A percentile compares a stretch with the other conserved stretches of the same genome.
phyloP scores from a whole-genome alignment of 257 asterid species.

The Anisodus acutangulus region DNA sequence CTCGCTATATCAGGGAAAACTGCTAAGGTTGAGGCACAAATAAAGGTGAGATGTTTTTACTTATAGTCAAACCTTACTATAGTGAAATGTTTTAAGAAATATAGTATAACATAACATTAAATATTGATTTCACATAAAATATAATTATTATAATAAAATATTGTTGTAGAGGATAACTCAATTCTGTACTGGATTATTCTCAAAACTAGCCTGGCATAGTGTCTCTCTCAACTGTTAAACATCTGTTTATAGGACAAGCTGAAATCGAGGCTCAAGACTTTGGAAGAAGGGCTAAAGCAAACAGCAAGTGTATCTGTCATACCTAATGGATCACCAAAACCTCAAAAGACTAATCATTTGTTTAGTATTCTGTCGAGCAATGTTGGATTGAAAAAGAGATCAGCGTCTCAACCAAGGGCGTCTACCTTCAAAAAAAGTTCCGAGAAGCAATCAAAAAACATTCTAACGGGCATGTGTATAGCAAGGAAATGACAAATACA shows the following conservation, averaged over 20 bases:
- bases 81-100: too few relatives aligned
- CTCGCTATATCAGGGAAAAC: conserved; percentile 72
- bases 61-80: too few relatives aligned
- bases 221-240: neutral
- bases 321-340: conserved; percentile 51
- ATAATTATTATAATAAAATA: too few relatives aligned
- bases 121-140: too few relatives aligned
- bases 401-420: conserved; percentile 70
- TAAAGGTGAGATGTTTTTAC: too few relatives aligned
- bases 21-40: conserved; percentile 42
- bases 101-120: too few relatives aligned
- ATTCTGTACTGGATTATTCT: neutral
- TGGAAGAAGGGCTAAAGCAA: conserved; percentile 74
- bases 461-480: too few relatives aligned
- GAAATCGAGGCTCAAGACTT: conserved; percentile 78
- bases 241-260: conserved; percentile 68
- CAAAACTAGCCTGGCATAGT: too few relatives aligned
- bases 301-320: conserved; percentile 39
- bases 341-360: conserved; percentile 50
- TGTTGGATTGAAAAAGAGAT: conserved; percentile 56
- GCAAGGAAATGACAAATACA: too few relatives aligned
- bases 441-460: conserved; percentile 24
- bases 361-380: conserved; percentile 70
- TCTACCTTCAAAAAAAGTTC: conserved; percentile 48
- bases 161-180: too few relatives aligned